Evolutionary conservation across 1,284 basidiomycete species (phyloP).

Genomic region (Heterobasidion parviporum): DNA sequence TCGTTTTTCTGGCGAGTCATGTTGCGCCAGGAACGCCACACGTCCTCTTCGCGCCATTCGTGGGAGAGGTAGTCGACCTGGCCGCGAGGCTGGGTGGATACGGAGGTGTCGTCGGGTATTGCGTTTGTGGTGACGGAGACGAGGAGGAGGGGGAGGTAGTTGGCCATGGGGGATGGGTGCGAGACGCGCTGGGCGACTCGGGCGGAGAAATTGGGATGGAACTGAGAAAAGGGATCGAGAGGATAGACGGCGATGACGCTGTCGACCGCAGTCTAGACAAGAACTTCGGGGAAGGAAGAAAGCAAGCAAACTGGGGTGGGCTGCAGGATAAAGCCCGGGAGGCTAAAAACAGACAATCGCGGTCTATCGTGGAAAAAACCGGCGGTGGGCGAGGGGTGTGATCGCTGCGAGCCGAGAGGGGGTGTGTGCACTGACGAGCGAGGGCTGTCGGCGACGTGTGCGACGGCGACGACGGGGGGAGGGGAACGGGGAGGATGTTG

Average conservation of each 20-base stretch:
- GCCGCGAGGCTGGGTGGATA: slow-evolving; percentile 56
- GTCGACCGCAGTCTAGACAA: neutral
- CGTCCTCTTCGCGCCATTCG: slow-evolving; percentile 97
- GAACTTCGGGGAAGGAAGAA: neutral
- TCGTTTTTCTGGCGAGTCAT: slow-evolving; percentile 99
- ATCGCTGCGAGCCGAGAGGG: neutral
- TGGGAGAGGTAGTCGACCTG: slow-evolving; percentile 88
- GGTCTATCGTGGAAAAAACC: neutral
- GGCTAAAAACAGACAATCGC: neutral
- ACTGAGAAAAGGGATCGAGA: neutral
- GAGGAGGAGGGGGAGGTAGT: slow-evolving; percentile 62
- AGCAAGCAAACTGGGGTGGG: neutral
- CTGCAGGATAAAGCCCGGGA: neutral
- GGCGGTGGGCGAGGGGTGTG: neutral
- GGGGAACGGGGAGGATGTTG: neutral
- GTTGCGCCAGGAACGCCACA: slow-evolving; percentile 96
- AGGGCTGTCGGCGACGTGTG: neutral
- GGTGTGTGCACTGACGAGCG: neutral
- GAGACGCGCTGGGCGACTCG: neutral
- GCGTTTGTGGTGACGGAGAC: slow-evolving; percentile 52
- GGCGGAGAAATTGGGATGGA: neutral
- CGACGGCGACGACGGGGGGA: neutral
- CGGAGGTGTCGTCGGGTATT: slow-evolving; percentile 57
- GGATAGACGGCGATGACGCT: neutral
- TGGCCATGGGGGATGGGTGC: slow-evolving; percentile 34